Conservation (phyloP, 2,329 filamentous ascomycete genomes). For the Paraconiothyrium brasiliense region DNA sequence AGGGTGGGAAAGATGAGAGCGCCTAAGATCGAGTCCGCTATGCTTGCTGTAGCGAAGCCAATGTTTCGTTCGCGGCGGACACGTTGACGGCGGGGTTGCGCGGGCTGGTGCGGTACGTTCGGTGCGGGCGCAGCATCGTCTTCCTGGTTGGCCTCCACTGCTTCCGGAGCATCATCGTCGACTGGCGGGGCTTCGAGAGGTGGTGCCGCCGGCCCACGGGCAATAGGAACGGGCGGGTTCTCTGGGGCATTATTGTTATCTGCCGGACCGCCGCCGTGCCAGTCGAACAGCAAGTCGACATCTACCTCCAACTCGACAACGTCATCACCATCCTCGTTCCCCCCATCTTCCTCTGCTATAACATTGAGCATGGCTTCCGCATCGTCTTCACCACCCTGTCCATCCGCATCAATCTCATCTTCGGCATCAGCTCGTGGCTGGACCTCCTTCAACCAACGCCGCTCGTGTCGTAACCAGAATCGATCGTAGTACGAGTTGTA, state of each 20-base stretch:
- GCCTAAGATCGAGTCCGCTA: constrained; percentile 70
- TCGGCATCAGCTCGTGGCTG: constrained; percentile 62
- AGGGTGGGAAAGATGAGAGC: constrained; percentile 84
- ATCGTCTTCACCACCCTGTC: constrained; percentile 22
- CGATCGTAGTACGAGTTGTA: constrained; percentile 72
- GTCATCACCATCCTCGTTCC: constrained; percentile 51
- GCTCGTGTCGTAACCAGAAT: constrained; percentile 66
- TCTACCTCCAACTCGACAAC: constrained; percentile 56
- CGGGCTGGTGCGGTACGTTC: constrained; percentile 34
- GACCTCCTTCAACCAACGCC: constrained; percentile 69
- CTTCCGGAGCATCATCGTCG: constrained; percentile 32
- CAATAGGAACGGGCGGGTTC: constrained; percentile 41
- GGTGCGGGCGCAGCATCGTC: constrained; percentile 38
- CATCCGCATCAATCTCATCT: constrained; percentile 25
- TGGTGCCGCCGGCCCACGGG: constrained; percentile 36
- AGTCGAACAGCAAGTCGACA: constrained; percentile 54
- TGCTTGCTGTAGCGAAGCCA: constrained; percentile 62
- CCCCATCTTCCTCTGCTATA: constrained; percentile 28
- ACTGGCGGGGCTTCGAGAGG: constrained; percentile 46
- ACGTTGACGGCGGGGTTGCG: constrained; percentile 35
- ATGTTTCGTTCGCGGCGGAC: constrained; percentile 58
- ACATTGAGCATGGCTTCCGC: constrained; percentile 24
- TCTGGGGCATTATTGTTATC: constrained; percentile 51
- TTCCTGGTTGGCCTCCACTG: constrained; percentile 23
- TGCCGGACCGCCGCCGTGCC: constrained; percentile 45